Evolutionary conservation across 225 moss, liverwort and hornwort species (phyloP).

Genomic region (Pleurozium schreberi): DNA sequence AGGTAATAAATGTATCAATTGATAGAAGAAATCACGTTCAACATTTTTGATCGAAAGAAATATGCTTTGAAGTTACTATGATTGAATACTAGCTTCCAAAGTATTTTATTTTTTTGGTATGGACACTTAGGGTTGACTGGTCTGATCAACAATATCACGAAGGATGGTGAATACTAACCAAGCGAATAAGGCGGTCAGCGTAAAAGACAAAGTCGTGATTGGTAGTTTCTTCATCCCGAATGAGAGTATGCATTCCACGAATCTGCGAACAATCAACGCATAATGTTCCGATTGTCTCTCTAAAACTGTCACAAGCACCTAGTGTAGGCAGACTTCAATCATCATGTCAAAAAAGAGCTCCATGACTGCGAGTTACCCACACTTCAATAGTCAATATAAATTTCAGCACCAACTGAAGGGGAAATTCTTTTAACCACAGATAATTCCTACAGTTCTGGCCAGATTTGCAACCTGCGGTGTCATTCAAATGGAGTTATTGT

Average conservation of each 20-base stretch:
- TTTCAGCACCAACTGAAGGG: neutral
- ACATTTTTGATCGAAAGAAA: neutral
- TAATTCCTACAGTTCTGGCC: neutral
- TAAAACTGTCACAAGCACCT: neutral
- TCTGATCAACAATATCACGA: neutral
- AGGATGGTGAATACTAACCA: conserved; percentile 21
- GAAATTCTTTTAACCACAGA: neutral
- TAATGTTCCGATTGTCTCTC: neutral
- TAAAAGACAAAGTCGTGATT: conserved; percentile 96
- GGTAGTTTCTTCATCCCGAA: conserved; percentile 86
- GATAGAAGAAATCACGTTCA: neutral
- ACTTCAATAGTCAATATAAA: neutral
- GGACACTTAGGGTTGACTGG: neutral
- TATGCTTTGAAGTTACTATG: neutral
- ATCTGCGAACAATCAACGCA: conserved; percentile 10
- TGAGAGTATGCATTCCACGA: conserved; percentile 96
- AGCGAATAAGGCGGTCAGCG: conserved; percentile 81
- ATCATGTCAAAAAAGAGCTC: neutral
- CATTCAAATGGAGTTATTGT: neutral
- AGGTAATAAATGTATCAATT: neutral
- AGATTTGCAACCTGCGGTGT: neutral
- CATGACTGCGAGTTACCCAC: neutral
- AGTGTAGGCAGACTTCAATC: neutral
- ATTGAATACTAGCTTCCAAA: neutral
- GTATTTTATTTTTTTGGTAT: neutral